phyloP scores from a whole-genome alignment of 2,329 filamentous ascomycete species.

The Sporothrix euskadiensis region DNA sequence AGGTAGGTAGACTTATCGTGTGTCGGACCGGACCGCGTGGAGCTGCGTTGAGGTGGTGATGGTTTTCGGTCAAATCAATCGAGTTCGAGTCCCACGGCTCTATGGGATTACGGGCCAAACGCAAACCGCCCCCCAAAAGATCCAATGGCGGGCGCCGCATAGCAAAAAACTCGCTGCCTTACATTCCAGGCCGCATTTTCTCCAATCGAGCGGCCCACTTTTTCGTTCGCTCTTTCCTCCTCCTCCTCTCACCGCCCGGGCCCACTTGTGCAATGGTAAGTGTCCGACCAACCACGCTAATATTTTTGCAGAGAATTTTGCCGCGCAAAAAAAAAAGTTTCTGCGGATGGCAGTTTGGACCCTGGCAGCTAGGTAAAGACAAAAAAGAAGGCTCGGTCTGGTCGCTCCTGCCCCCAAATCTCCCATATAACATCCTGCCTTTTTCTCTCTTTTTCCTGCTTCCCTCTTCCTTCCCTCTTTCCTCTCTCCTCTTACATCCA shows the following conservation, averaged over 20 bases:
- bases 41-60: neutral
- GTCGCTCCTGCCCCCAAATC: slow-evolving; percentile 16
- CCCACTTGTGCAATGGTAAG: slow-evolving; percentile 4
- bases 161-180: slow-evolving; percentile 18
- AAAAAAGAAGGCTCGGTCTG: neutral
- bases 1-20: neutral
- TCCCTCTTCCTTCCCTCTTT: slow-evolving; percentile 5
- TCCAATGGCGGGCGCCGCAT: neutral
- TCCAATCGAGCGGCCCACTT: neutral
- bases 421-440: slow-evolving; percentile 17
- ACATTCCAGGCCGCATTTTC: slow-evolving; percentile 14
- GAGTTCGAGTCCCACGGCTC: slow-evolving; percentile 6
- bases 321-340: slow-evolving; percentile 33
- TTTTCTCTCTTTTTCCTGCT: slow-evolving; percentile 10
- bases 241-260: slow-evolving; percentile 36
- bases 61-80: neutral
- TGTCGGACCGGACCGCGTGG: neutral
- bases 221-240: neutral
- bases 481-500: slow-evolving; percentile 23
- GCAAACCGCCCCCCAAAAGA: neutral
- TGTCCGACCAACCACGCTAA: slow-evolving; percentile 32
- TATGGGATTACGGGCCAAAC: slow-evolving; percentile 14
- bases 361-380: neutral
- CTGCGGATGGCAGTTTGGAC: slow-evolving; percentile 18
- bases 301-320: slow-evolving; percentile 34